Base-by-base conservation (phyloP, 1,139 yeast genomes). In the Yamadazyma epiphylla region DNA sequence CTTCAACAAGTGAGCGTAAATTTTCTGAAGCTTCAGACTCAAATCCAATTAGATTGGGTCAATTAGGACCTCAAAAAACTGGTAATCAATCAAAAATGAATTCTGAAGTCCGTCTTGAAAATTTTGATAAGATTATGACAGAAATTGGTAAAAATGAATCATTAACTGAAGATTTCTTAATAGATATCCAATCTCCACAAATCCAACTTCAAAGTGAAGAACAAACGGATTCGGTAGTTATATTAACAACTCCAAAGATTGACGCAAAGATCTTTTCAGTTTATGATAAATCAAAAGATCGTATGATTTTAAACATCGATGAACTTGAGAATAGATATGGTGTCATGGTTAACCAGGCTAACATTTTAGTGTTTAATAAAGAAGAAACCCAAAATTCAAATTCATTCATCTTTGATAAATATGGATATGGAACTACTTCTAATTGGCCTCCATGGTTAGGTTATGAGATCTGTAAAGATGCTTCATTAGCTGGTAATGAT, bases 101-200 rank as follows among this genome's bases (percentile, higher is more conserved):
- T 7, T 10, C 10, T 8, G 45, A 49, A 25, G 49, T 49, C 5
- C 39, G 64, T 24, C 28, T 61, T 3, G 61, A 61, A 5, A 55
- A 63, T 13, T 79, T 82, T 47, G 80, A 81, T 33, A 55, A 65
- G 13, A 74, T 71, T 27, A 48, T 85, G 16, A 65, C 73, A 15
- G 55, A 60, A 19, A 56, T 71, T 1, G 46, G 57, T 2, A 58
- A 58, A 5, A 55, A 60, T 28, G 74, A 76, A 35, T 54, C 50
- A n/a, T 61, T 77, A 5, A 70, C 70, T 13, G 86, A 81, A 41
- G 77, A 81, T 30, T 85, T 76, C 46, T 53, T 80, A 39, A 67
- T 89, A 27, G 85, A 85, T 36, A 68, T 89, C 22, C 65, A 86
- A 9, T 74, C 89, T 2, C 97, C 98, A 0, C 97, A 91, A 51